Base-by-base conservation (phyloP, 768 basidiomycete genomes). In the Boletus edulis region DNA sequence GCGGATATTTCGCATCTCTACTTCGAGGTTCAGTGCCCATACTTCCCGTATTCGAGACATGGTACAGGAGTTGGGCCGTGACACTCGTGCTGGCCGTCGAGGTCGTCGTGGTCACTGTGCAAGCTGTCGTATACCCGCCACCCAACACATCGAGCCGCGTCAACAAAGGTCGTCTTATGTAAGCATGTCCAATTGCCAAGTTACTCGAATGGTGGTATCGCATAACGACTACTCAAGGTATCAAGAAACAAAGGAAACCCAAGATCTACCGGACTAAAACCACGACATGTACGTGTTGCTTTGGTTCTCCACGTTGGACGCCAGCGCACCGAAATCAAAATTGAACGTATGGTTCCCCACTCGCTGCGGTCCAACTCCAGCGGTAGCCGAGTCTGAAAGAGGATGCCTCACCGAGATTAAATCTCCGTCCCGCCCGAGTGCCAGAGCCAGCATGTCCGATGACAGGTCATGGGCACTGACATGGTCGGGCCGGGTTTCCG, bases 41-140 rank as follows among this genome's bases (percentile, higher is more conserved):
- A 99, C 96, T 66, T 99, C 94, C 64, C 87, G 83, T 83, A 95
- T 95, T 72, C 86, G 85, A 59, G 86, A 80, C 87, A 90, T 89
- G 51, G 52, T 44, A 54, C 24, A 38, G 49, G 29, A 47, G 52
- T 34, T 47, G 52, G 40, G 37, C 41, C 43, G 49, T 42, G 7
- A 10, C 44, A 18, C 11, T 39, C 45, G 43, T 51, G 49, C 27
- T 57, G 20, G 31, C 52, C 55, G 46, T 49, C 43, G 29, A 35
- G 31, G 61, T 62, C 54, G 62, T 67, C 52, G 63, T 64, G 50
- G 67, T 67, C 53, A 29, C 31, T 32, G 52, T 46, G 45, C 54
- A 59, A 56, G 44, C 15, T 48, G 50, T 53, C 15, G 41, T 18
- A 37, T 3, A 39, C 61, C 55, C 56, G 58, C 54, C 61, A 58